These are phyloP conservation scores for Teunomyces pallodes DNA, from an alignment of 805 yeast species.

Conservation along the genomic window DNA sequence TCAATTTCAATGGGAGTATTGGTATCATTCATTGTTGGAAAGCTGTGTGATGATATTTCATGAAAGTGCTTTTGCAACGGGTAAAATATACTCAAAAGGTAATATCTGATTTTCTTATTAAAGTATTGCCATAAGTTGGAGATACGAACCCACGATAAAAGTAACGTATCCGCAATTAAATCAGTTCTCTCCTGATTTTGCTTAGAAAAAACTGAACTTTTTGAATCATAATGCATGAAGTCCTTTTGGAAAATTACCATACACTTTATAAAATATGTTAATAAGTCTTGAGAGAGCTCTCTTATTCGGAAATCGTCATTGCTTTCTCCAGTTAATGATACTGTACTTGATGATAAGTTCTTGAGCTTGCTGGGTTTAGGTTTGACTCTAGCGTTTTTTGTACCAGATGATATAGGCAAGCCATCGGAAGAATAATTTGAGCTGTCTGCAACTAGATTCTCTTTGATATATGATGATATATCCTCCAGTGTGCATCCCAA, in stretches of 20 bases:
- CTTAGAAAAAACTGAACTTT: neutral
- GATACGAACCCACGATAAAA: constrained; percentile 21
- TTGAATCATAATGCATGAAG: constrained; percentile 3
- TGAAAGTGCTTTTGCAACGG: constrained; percentile 22
- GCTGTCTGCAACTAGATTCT: constrained; percentile 9
- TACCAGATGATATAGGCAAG: neutral
- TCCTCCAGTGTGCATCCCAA: constrained; percentile 30
- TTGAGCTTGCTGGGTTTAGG: constrained; percentile 7
- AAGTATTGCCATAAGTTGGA: constrained; percentile 27
- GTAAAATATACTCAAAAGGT: constrained; percentile 21
- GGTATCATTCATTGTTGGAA: neutral
- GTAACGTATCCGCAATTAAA: neutral
- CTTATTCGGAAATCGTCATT: constrained; percentile 24
- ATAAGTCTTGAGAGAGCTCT: constrained; percentile 29
- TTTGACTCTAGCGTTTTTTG: constrained; percentile 5
- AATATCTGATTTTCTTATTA: constrained; percentile 23
- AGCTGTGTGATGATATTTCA: constrained; percentile 11
- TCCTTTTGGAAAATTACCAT: constrained; percentile 23
- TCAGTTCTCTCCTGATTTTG: neutral
- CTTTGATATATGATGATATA: constrained; percentile 20
- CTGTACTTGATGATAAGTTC: constrained; percentile 11
- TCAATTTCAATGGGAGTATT: constrained; percentile 24
- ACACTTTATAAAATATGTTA: constrained; percentile 22
- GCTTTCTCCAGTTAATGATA: constrained; percentile 11
- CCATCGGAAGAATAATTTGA: neutral